phyloP scores from a whole-genome alignment of 164 flowering plant species.

The Vitis riparia region DNA sequence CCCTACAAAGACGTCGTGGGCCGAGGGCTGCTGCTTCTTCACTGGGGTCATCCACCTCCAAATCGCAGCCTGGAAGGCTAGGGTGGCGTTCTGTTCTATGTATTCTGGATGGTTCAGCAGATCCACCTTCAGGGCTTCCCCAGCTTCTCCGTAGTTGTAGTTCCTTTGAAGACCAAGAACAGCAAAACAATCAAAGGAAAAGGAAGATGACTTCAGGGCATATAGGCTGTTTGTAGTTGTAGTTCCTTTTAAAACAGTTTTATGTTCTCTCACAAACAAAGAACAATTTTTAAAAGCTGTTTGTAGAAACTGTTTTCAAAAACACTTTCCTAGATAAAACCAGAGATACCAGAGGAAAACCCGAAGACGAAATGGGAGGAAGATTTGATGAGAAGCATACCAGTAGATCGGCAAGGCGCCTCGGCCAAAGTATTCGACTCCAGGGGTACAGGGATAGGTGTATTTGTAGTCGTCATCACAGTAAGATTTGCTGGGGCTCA shows the following conservation, averaged over 20 bases:
- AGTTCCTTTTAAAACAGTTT: too few species aligned
- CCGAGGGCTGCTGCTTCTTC: slow-evolving; percentile 70
- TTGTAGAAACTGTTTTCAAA: neutral
- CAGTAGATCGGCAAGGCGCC: slow-evolving; percentile 94
- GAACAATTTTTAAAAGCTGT: too few species aligned
- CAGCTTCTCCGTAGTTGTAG: slow-evolving; percentile 68
- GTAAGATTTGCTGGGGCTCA: slow-evolving; percentile 79
- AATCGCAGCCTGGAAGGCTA: slow-evolving; percentile 83
- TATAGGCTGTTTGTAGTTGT: too few species aligned
- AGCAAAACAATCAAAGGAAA: neutral
- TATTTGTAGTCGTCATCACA: slow-evolving; percentile 61
- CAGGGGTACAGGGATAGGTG: slow-evolving; percentile 84
- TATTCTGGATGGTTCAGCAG: slow-evolving; percentile 79
- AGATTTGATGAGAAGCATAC: slow-evolving; percentile 24
- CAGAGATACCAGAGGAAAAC: neutral
- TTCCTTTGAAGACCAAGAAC: slow-evolving; percentile 46
- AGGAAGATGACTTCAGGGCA: neutral
- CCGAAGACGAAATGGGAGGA: too few species aligned
- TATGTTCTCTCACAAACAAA: too few species aligned
- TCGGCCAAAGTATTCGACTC: slow-evolving; percentile 86
- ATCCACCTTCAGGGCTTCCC: slow-evolving; percentile 64
- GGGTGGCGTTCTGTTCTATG: slow-evolving; percentile 82
- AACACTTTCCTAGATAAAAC: neutral
- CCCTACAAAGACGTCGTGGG: slow-evolving; percentile 76
- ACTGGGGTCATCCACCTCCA: slow-evolving; percentile 75